Percentiles rank a stretch among this genome's conserved stretches.
Evolutionary conservation across 345 rosid genomes (phyloP).

Genomic region (Citrus hindsii): DNA sequence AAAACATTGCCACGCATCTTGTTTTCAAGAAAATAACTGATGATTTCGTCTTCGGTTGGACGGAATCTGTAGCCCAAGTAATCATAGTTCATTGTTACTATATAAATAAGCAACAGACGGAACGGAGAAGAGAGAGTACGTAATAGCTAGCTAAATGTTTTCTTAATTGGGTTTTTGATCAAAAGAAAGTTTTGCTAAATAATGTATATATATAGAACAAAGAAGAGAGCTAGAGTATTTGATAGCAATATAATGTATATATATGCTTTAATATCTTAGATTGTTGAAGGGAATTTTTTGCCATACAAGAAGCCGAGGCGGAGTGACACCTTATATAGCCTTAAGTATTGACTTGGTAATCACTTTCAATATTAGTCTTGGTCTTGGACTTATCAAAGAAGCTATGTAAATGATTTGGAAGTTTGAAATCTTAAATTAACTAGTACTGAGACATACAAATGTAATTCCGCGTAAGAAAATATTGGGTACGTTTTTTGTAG

Average conservation of each 20-base stretch:
- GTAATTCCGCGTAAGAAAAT: background rate
- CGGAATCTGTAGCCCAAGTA: conserved; percentile 25
- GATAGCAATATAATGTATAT: background rate
- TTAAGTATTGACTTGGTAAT: background rate
- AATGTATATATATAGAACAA: background rate
- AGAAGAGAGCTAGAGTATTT: background rate
- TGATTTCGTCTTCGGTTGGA: conserved; percentile 27
- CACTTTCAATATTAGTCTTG: background rate
- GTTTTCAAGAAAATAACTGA: background rate
- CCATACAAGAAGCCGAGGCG: background rate
- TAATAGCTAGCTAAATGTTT: no score
- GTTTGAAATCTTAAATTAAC: background rate
- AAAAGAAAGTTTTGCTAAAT: no score
- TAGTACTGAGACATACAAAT: no score
- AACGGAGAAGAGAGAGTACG: background rate
- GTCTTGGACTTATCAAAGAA: background rate
- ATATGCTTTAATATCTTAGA: background rate
- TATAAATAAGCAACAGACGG: background rate
- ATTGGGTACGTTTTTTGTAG: background rate
- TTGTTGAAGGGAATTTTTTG: background rate
- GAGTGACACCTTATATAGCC: background rate
- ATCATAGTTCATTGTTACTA: background rate
- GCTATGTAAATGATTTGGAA: background rate
- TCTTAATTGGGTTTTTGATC: no score
- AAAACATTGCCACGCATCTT: conserved; percentile 18